Conservation (phyloP, 176 grass and related monocot species). For the Bonia amplexicaulis region DNA sequence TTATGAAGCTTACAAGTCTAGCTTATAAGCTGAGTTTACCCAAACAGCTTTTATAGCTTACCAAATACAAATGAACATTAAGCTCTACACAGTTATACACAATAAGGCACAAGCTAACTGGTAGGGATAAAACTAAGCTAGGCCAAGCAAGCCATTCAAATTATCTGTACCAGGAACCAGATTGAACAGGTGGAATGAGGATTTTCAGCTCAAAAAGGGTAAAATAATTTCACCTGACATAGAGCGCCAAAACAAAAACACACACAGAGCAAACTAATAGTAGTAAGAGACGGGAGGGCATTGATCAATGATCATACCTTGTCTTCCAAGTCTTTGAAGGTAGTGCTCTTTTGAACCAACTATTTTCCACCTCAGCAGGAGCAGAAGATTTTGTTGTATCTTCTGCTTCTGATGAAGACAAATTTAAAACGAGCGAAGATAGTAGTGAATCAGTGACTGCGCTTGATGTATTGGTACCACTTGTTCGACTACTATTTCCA, state of each 20-base stretch:
- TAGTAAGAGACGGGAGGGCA: not conserved
- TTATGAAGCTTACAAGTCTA: not conserved
- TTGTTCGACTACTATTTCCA: slow-evolving; percentile 30
- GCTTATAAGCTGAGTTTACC: not conserved
- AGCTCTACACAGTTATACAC: not conserved
- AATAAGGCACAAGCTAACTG: not conserved
- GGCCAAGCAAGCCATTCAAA: not conserved
- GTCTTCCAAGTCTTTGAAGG: slow-evolving; percentile 38
- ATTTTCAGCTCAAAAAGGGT: not conserved
- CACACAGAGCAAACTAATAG: not conserved
- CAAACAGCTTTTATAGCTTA: not conserved
- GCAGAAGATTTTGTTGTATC: slow-evolving; percentile 29
- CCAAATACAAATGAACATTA: not conserved
- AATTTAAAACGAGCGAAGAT: slow-evolving; percentile 40
- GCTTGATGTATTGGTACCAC: slow-evolving; percentile 25
- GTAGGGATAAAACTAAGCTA: not conserved
- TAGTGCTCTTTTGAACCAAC: slow-evolving; percentile 34
- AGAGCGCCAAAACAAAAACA: not conserved
- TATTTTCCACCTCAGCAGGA: slow-evolving; percentile 20
- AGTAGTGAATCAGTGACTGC: slow-evolving; percentile 43
- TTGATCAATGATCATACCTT: slow-evolving; percentile 29
- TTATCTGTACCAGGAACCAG: not conserved
- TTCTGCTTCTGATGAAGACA: slow-evolving; percentile 41
- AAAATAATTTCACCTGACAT: not conserved
- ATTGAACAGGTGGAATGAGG: not conserved